Base-by-base conservation (phyloP, 1,139 yeast species). In the Hyphopichia fennica region DNA sequence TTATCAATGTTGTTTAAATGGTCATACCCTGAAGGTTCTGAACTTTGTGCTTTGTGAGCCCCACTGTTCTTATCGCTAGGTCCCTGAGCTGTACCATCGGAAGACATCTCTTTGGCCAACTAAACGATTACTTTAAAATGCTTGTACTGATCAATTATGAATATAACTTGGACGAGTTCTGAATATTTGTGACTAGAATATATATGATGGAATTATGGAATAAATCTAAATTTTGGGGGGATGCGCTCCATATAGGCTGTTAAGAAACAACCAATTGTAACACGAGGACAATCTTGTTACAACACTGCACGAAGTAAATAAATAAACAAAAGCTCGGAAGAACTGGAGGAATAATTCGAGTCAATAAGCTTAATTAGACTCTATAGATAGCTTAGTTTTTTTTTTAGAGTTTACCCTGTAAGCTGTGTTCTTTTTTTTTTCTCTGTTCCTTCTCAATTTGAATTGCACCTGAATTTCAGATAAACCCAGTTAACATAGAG, bases 11-110 rank as follows among this genome's bases (percentile, higher is more conserved):
- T n/a, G n/a, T n/a, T n/a, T n/a, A n/a, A n/a, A n/a, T n/a, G n/a
- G 13, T 30, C 33, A 14, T n/a, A 14, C 10, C 33, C 33, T 3
- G 34, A 32, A 18, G 35, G 35, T 31, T 16, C 34, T 13, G 34
- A 31, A 18, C 22, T 31, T 31, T 31, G 34, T 31, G 22, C 34
- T 31, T n/a, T 15, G 32, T 29, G 32, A n/a, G 17, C 6, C 32
- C 32, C 32, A 16, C 32, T 9, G 14, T 29, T 29, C 16, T 14
- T 29, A 29, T 29, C 16, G 16, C 10, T 7, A 11, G 34, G 17
- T 18, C 34, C 33, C 17, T 30, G 17, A 15, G 33, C n/a, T 6
- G 4, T 11, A 17, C 5, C 22, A 17, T 31, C 11, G 22, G 22
- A 11, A 16, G 34, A 31, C 34, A 31, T 31, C 13, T 9, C 13